Conservation (phyloP, 2,329 filamentous ascomycete species). For the Mollisia scopiformis region DNA sequence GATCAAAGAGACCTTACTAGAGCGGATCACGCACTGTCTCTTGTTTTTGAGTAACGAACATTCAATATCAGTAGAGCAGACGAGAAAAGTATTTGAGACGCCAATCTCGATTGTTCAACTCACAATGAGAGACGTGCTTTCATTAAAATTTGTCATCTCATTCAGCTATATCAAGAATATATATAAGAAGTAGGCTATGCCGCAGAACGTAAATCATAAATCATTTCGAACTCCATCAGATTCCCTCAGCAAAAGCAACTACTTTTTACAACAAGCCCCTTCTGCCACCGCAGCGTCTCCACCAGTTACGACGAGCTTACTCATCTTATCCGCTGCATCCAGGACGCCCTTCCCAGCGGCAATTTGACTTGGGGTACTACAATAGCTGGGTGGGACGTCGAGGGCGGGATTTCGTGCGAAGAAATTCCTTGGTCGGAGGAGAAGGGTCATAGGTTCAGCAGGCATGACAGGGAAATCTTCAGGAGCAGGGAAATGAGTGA, state of each 20-base stretch:
- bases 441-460: conserved; percentile 75
- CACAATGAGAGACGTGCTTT: too few relatives aligned
- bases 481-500: conserved; percentile 86
- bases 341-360: conserved; percentile 48
- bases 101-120: too few relatives aligned
- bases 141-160: neutral
- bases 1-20: too few relatives aligned
- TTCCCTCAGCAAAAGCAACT: neutral
- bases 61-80: too few relatives aligned
- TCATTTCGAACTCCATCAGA: neutral
- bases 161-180: neutral
- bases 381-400: conserved; percentile 67
- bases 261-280: conserved; percentile 32
- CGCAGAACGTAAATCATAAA: neutral
- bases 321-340: conserved; percentile 52
- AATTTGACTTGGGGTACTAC: conserved; percentile 72
- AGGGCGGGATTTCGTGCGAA: conserved; percentile 60
- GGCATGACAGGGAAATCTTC: conserved; percentile 96
- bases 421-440: conserved; percentile 61
- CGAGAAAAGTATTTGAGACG: too few relatives aligned
- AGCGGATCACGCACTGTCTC: too few relatives aligned
- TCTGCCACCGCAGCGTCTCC: neutral
- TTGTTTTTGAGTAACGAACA: too few relatives aligned
- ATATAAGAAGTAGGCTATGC: neutral
- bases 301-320: conserved; percentile 33